These are phyloP conservation scores for Bruguiera gymnorhiza DNA, from an alignment of 345 rosid species.

Conservation along the genomic window DNA sequence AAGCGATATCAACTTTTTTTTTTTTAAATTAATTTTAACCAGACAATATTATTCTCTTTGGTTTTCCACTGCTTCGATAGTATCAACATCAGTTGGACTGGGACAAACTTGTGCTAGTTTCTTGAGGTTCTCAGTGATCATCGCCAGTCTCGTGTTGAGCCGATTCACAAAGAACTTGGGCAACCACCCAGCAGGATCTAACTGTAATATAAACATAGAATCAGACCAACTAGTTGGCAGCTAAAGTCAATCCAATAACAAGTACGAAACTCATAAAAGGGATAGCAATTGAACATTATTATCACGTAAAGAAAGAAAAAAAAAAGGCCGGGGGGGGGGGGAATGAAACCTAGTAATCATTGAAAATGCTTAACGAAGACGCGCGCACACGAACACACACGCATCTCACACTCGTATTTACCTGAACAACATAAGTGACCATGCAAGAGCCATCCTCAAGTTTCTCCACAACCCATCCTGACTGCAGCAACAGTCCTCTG, in stretches of 20 bases:
- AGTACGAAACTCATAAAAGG: no score
- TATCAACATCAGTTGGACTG: conserved; percentile 12
- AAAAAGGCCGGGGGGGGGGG: no score
- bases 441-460: conserved; percentile 62
- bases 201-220: conserved; percentile 27
- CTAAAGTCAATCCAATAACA: no score
- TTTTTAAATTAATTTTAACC: no score
- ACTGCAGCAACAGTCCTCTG: conserved; percentile 63
- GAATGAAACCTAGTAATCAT: neutral
- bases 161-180: conserved; percentile 75
- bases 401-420: neutral
- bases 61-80: neutral
- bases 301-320: neutral
- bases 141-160: conserved; percentile 68
- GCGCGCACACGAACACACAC: no score
- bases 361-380: no score
- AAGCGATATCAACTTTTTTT: no score
- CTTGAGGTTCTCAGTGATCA: conserved; percentile 71
- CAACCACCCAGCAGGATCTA: conserved; percentile 92
- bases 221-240: neutral
- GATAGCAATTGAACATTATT: neutral
- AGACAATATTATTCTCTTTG: neutral
- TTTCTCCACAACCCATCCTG: conserved; percentile 92
- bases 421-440: conserved; percentile 81
- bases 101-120: conserved; percentile 48